Base-by-base conservation (phyloP, 768 basidiomycete species). In the Russula ochroleuca region DNA sequence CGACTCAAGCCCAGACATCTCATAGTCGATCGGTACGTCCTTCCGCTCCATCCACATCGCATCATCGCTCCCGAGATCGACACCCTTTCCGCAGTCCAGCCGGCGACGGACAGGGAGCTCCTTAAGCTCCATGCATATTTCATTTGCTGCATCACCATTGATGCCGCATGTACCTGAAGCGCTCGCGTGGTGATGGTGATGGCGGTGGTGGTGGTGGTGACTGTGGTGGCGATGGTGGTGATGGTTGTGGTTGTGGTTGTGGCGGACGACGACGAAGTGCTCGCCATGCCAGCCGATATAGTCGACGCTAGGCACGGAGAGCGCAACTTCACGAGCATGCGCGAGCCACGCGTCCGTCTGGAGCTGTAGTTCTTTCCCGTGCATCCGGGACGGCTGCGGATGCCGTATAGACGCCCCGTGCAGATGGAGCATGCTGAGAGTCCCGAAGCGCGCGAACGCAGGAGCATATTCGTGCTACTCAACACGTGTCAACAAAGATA, bases 1-100 rank as follows among this genome's bases (percentile, higher is more conserved):
- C 35, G 66, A 52, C 63, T 77, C 75, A 69, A 81, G 70, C 11
- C 79, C 82, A 15, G 85, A 81, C 75, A 81, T 79, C 75, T 87
- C 86, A 74, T 86, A 87, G 73, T 87, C 86, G 75, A 87, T 86
- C 60, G 85, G 86, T n/a, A 88, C 83, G 67, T 88, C 86, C 74
- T 85, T 87, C 69, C 85, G 76, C 74, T 86, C 86, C 71, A 85
- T 73, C 85, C 85, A 87, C 49, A 81, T 78, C 35, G 81, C 83
- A 70, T 86, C 85, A 38, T 82, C 82, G 43, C 79, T 78, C 17
- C 85, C 85, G 57, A 87, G 72, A 73, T 87, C 85, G 21, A 87
- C 84, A 37, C 85, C 85, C 67, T 82, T 85, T 48, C 83, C 84
- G 69, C 84, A 86, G 70, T 87, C 85, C 58, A 86, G 70, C 43